These are phyloP conservation scores for Aspergillus wentii DNA, from an alignment of 495 filamentous ascomycete genomes.

Conservation along the genomic window DNA sequence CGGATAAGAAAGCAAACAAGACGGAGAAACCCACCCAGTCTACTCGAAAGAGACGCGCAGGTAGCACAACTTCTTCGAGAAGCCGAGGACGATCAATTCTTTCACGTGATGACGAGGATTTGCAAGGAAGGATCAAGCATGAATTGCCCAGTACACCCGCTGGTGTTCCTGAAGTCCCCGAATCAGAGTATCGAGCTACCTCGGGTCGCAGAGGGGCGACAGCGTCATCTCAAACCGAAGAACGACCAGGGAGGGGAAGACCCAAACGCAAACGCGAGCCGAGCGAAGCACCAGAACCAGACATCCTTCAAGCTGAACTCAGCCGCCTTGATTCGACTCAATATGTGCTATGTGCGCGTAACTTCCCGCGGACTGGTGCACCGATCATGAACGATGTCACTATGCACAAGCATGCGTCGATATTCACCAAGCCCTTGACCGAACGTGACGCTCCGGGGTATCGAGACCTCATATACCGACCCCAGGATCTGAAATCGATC, in stretches of 20 bases:
- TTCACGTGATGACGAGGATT: conserved; percentile 51
- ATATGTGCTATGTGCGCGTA: conserved; percentile 65
- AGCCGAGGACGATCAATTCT: conserved; percentile 55
- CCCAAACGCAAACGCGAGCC: conserved; percentile 36
- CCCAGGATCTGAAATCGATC: conserved; percentile 87
- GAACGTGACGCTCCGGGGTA: conserved; percentile 87
- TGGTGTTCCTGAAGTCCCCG: conserved; percentile 25
- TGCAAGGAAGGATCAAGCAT: conserved; percentile 56
- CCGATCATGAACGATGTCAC: conserved; percentile 82
- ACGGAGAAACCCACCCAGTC: conserved; percentile 26
- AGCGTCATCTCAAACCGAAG: conserved; percentile 17
- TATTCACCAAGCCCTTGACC: conserved; percentile 78
- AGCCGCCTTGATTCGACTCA: conserved; percentile 38
- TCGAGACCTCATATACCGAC: conserved; percentile 74
- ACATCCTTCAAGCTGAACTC: conserved; percentile 24
- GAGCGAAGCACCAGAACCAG: conserved; percentile 31
- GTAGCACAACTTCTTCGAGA: conserved; percentile 51
- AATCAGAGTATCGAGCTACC: conserved; percentile 41
- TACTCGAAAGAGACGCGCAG: conserved; percentile 35
- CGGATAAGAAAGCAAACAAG: conserved; percentile 35
- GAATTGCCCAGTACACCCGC: conserved; percentile 59
- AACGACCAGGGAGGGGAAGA: conserved; percentile 23
- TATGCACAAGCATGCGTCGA: conserved; percentile 80
- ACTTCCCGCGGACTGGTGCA: conserved; percentile 70
- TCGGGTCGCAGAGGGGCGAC: conserved; percentile 43